A percentile compares a stretch with the other conserved stretches of the same genome.
phyloP scores from a whole-genome alignment of 2,329 filamentous ascomycete species.

The Ophiostoma ulmi region DNA sequence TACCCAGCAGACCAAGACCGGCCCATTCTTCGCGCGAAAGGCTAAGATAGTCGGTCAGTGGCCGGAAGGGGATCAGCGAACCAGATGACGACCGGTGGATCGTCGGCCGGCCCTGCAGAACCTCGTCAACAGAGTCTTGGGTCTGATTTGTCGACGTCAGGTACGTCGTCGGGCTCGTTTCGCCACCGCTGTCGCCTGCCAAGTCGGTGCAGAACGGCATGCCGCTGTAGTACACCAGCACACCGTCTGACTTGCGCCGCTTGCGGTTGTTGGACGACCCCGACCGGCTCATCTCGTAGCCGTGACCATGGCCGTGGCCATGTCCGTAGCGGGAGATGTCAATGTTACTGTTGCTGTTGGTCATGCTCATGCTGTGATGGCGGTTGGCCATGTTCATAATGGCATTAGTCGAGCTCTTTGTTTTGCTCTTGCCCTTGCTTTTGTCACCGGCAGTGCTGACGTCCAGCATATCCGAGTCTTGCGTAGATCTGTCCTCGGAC shows the following conservation, averaged over 20 bases:
- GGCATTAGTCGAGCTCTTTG: conserved; percentile 27
- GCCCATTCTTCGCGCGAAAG: conserved; percentile 26
- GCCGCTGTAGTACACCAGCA: conserved; percentile 78
- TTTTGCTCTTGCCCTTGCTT: conserved; percentile 37
- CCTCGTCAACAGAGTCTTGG: conserved; percentile 29
- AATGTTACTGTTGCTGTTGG: background rate
- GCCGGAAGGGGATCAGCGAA: conserved; percentile 46
- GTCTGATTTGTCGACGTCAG: conserved; percentile 44
- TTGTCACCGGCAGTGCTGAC: conserved; percentile 36
- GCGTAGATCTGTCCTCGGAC: conserved; percentile 38
- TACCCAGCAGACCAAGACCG: conserved; percentile 13
- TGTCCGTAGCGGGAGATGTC: background rate
- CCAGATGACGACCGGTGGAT: conserved; percentile 46
- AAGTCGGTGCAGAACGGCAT: conserved; percentile 77
- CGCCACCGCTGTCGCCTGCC: conserved; percentile 54
- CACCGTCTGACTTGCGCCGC: conserved; percentile 60
- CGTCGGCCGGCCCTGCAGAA: conserved; percentile 28
- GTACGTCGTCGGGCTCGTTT: conserved; percentile 45
- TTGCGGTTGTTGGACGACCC: conserved; percentile 44
- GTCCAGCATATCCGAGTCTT: conserved; percentile 42
- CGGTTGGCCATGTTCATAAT: conserved; percentile 34
- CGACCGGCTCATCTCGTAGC: conserved; percentile 40
- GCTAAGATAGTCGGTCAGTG: conserved; percentile 41
- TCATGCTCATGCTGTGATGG: conserved; percentile 37
- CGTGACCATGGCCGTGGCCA: conserved; percentile 32